Conservation (phyloP, 371 early-diverging fungal genomes). For the Batrachochytrium dendrobatidis region DNA sequence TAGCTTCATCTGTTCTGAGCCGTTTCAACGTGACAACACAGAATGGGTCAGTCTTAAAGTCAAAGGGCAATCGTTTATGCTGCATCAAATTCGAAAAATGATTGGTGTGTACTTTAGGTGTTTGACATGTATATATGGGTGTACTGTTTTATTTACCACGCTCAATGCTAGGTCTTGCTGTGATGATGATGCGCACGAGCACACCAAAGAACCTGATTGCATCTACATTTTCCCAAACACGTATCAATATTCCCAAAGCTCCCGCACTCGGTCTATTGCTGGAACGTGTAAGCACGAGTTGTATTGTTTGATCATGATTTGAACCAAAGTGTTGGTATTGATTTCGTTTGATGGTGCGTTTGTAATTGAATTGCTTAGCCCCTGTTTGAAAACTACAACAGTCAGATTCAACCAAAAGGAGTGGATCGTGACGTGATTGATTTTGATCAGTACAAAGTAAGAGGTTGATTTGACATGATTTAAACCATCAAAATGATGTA, state of each 20-base stretch:
- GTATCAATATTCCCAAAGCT: constrained; percentile 95
- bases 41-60: constrained; percentile 93
- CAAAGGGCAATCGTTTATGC: constrained; percentile 97
- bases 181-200: constrained; percentile 67
- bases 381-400: constrained; percentile 34
- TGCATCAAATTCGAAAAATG: constrained; percentile 99
- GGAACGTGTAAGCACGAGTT: constrained; percentile 51
- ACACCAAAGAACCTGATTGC: constrained; percentile 61
- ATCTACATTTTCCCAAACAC: constrained; percentile 52
- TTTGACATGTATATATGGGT: not conserved
- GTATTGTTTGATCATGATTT: not conserved
- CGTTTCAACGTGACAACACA: constrained; percentile 63
- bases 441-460: constrained; percentile 16
- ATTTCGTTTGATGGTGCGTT: not conserved
- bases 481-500: not conserved
- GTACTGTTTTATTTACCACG: not conserved
- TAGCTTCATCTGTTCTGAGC: constrained; percentile 61
- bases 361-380: constrained; percentile 7
- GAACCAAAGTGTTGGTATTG: not conserved
- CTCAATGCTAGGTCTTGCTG: constrained; percentile 52
- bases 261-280: constrained; percentile 95
- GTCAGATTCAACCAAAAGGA: constrained; percentile 8
- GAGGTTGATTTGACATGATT: not conserved
- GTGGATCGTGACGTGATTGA: constrained; percentile 10
- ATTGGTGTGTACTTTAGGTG: constrained; percentile 46